Evolutionary conservation across 306 rosid species (phyloP).

Genomic region (Mimosa bimucronata): DNA sequence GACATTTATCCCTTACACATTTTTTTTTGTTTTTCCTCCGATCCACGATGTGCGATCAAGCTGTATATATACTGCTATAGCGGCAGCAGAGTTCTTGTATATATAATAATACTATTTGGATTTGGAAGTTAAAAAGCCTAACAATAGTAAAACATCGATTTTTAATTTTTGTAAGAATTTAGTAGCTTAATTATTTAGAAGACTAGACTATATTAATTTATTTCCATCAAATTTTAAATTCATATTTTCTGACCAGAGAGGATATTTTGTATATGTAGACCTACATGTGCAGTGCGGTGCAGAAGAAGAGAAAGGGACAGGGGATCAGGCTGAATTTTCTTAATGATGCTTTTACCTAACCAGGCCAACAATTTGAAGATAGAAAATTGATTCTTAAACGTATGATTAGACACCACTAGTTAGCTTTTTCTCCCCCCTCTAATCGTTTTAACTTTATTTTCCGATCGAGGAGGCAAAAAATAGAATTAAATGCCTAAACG

Average conservation of each 20-base stretch:
- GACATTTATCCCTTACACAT: too few species aligned
- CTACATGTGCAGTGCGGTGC: neutral
- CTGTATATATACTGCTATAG: conserved; percentile 13
- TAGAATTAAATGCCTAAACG: neutral
- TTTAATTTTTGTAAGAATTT: neutral
- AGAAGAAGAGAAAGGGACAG: conserved; percentile 2
- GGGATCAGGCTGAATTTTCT: conserved; percentile 30
- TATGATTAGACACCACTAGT: conserved; percentile 39
- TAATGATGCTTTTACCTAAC: conserved; percentile 37
- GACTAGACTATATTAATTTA: neutral
- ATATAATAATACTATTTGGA: too few species aligned
- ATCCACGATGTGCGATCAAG: conserved; percentile 16
- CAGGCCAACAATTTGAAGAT: conserved; percentile 30
- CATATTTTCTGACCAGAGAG: conserved; percentile 1
- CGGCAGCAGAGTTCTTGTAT: neutral
- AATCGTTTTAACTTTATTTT: neutral
- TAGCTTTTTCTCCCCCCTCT: neutral
- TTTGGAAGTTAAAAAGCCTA: too few species aligned
- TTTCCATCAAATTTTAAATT: neutral
- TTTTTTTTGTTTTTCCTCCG: too few species aligned
- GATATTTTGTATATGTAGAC: conserved; percentile 8
- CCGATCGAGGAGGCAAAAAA: neutral
- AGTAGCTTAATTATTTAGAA: neutral
- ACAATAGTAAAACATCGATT: neutral
- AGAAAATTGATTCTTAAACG: conserved; percentile 23